phyloP scores from a whole-genome alignment of 345 rosid species.

The rapeseed (Brassica napus) region Da-Ae NC_063437.1:2462501-2463000 shows the following conservation, averaged over 20 bases:
- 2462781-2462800: constrained; percentile 46
- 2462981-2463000: constrained; percentile 88
- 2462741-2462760: constrained; percentile 78
- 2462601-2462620: constrained; percentile 7
- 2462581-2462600: constrained; percentile 28
- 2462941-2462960: constrained; percentile 85
- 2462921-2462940: constrained; percentile 75
- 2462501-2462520: background rate
- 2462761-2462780: constrained; percentile 91
- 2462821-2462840: background rate
- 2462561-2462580: background rate
- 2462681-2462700: constrained; percentile 50
- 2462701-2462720: constrained; percentile 45
- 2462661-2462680: constrained; percentile 45
- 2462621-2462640: constrained; percentile 24
- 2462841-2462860: background rate
- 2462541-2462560: constrained; percentile 2
- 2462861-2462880: constrained; percentile 79
- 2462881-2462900: constrained; percentile 79
- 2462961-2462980: constrained; percentile 91
- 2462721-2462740: constrained; percentile 64
- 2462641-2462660: constrained; percentile 79
- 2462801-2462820: constrained; percentile 14
- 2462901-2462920: constrained; percentile 77
- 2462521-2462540: background rate